Conservation (phyloP, 805 yeast genomes). For the Ogataea haglerorum region DNA sequence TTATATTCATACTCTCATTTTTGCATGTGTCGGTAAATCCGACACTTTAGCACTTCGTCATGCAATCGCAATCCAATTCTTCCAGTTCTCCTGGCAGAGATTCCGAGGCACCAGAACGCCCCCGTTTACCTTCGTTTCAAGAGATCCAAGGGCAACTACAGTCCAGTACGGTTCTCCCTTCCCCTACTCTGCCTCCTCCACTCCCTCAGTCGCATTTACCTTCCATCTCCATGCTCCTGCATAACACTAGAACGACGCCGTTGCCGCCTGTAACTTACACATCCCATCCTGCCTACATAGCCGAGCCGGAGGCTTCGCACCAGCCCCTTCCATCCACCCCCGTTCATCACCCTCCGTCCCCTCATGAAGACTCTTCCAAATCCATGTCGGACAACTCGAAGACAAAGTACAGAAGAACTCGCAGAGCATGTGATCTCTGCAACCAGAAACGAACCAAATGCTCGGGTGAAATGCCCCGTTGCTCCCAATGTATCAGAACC, state of each 20-base stretch:
- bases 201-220: slow-evolving; percentile 7
- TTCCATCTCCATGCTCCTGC: slow-evolving; percentile 7
- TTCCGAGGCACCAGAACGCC: neutral
- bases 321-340: neutral
- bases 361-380: slow-evolving; percentile 2
- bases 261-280: slow-evolving; percentile 4
- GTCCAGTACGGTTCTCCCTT: neutral
- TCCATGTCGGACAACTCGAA: slow-evolving; percentile 1
- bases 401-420: slow-evolving; percentile 21
- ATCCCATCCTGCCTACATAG: slow-evolving; percentile 2
- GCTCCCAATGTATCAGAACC: slow-evolving; percentile 38
- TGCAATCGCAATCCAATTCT: slow-evolving; percentile 4
- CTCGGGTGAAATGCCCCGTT: slow-evolving; percentile 42
- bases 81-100: neutral
- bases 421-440: slow-evolving; percentile 47
- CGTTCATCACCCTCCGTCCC: slow-evolving; percentile 1
- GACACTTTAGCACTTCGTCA: slow-evolving; percentile 1
- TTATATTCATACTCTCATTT: neutral
- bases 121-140: slow-evolving; percentile 9
- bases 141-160: slow-evolving; percentile 7
- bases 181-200: neutral
- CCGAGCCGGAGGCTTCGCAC: slow-evolving; percentile 3
- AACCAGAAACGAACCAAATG: slow-evolving; percentile 46
- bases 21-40: slow-evolving; percentile 6
- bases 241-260: slow-evolving; percentile 1